Evolutionary conservation across 2,329 filamentous ascomycete genomes (phyloP), one percentile per base, ranked within the genome.

Genomic region (Septoria petroselini): DNA sequence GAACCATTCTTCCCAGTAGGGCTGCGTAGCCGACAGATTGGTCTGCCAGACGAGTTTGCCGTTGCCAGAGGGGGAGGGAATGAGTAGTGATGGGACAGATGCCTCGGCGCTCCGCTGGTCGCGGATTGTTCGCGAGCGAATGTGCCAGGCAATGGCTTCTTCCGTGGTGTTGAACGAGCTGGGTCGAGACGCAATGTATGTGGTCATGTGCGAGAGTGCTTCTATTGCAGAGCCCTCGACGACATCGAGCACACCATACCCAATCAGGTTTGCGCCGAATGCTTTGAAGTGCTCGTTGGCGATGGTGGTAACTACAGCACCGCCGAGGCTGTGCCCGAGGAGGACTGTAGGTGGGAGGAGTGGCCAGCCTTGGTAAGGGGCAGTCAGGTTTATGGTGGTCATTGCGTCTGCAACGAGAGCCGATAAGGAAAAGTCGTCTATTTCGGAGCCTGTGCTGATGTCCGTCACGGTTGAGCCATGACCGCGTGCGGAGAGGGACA

Each of bases 1-100:
- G 65, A 96, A 97, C 91, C 91, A 98, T 58, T 83, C 86, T 68
- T 93, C 85, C 91, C 91, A 98, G 68, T 91, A 97, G 0, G 86
- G 83, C 64, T 94, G 86, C 7, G 93, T 97, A 30, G 82, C 81
- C 0, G 78, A 81, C 19, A 97, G 76, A 65, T 96, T 84, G 2
- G 93, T 97, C 58, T 84, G 78, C 93, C 93, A 98, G 50, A 78
- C 78, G 86, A 87, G 94, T 12, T 65, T 63, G 7, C 43, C 42
- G 9, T 45, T 46, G 9, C 39, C 35, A 9, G 67, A 65, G 1
- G 64, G 55, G 4, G 62, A 66, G 62, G 65, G 74, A 62, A 65
- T 77, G 67, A 97, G 72, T 9, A 98, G 71, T 2, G 85, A 85
- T 0, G 93, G 93, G 8, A 97, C 93, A 39, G 88, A 95, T 1